Evolutionary conservation across 306 rosid species (phyloP), one percentile per base, ranked within the genome.

Genomic region (Gynostemma pentaphyllum): DNA sequence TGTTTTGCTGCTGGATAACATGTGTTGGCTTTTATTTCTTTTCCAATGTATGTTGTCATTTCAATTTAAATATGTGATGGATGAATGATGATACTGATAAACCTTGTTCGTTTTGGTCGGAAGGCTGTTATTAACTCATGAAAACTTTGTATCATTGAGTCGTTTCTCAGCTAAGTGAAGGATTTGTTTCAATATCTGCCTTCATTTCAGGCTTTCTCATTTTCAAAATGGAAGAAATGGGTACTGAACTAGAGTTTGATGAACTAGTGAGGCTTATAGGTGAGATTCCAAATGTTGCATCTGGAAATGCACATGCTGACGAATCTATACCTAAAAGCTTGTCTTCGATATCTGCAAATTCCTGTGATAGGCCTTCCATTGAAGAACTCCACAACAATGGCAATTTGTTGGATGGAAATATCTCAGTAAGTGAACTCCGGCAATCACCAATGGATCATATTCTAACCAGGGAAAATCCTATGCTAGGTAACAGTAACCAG

Each of bases 241-340:
- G 68, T 68, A 74, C 37, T 50, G 75, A 64, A 54, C 46, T 57
- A 2, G 77, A 83, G 68, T 74, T 62, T 41, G 83, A 79, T 41
- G 88, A 83, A 51, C 34, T 83, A 27, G 83, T 75, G 63, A 77
- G 54, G 56, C 77, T 77, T 41, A 78, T 80, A 21, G 78, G 83
- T 16, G 83, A 83, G 72, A 69, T 83, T 68, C 85, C 85, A 18
- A 74, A 63, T 50, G 81, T 53, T 36, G 78, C 76, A 61, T 73
- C 72, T 44, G 71, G 67, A 26, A 76, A 64, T 60, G 49, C 82
- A 64, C 75, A 68, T 62, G 67, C 48, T 27, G 78, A 66, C 16
- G 75, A 62, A 42, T n/a, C n/a, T n/a, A n/a, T n/a, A n/a, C n/a
- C n/a, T n/a, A 66, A 30, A 13, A 27, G 65, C 21, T 22, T 80